Evolutionary conservation across 768 basidiomycete genomes (phyloP), one percentile per base, ranked within the genome.

Genomic region (Lenzites betulinus): DNA sequence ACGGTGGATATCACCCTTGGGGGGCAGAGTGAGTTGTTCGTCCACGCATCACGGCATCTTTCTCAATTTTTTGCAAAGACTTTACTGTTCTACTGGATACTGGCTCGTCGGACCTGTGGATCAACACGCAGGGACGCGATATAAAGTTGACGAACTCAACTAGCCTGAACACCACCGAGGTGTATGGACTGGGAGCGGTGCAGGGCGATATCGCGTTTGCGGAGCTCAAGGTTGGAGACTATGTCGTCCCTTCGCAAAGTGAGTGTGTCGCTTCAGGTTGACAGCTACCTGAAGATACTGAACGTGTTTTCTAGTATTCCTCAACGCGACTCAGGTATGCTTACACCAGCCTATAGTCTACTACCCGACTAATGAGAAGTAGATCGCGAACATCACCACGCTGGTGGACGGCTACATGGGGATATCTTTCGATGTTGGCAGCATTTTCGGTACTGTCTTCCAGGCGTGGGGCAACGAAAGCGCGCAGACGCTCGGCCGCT

Each of bases 351-450:
- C 15, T 16, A 39, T 8, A 18, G 38, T 7, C 7, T 18, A 13
- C 38, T 39, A 13, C 4, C 38, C 15, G 6, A 33, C 30, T 33
- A 4, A 33, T 33, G 38, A 39, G 38, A 15, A 18, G 11, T 39
- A 39, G 38, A 16, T 16, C 15, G 38, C 11, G 38, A 39, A 44
- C 12, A n/a, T 44, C 16, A 70, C 43, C 22, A 22, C 22, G 6
- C 20, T n/a, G 15, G 28, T 81, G 42, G 53, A 75, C 64, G 92
- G 92, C 33, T 83, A 93, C 67, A 69, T 85, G 39, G 91, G 92
- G n/a, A 79, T 93, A 18, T 89, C 93, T 26, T 92, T 92, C 67
- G 85, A 85, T 51, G 80, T 83, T n/a, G 81, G 92, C 41, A 93
- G 90, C 6, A 80, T 75, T 30, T 83, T 93, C 56, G 88, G 91